Conservation (phyloP, 345 rosid genomes). For the Eucalyptus globulus region DNA sequence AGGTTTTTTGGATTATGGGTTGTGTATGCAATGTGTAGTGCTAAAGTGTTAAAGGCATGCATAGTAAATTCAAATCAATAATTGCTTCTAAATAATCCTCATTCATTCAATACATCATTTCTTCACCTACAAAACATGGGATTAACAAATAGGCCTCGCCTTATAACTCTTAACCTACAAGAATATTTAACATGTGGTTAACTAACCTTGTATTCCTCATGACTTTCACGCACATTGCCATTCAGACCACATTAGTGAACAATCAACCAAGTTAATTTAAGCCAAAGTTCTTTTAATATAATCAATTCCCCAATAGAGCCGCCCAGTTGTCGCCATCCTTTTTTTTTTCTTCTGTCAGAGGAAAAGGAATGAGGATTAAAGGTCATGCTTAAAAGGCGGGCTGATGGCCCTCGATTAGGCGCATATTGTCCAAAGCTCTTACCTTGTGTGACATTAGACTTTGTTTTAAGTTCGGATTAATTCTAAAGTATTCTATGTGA, state of each 20-base stretch:
- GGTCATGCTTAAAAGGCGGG: too few relatives aligned
- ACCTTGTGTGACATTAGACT: too few relatives aligned
- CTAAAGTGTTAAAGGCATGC: neutral
- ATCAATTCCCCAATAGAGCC: too few relatives aligned
- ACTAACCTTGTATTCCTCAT: neutral
- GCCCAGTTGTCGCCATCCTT: accelerated
- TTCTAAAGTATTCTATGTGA: too few relatives aligned
- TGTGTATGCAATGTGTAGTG: neutral
- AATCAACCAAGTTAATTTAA: too few relatives aligned
- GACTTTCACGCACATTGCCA: neutral
- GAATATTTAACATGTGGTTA: neutral
- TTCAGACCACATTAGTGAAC: neutral
- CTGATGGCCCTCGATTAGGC: accelerated
- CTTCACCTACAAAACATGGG: neutral
- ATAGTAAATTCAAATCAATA: neutral
- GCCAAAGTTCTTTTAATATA: too few relatives aligned
- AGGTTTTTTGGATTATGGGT: neutral
- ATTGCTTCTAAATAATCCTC: neutral
- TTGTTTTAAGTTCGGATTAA: too few relatives aligned
- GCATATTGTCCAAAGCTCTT: too few relatives aligned
- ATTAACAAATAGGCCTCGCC: neutral
- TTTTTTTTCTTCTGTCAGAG: accelerated
- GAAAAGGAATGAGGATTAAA: too few relatives aligned
- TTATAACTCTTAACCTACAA: neutral
- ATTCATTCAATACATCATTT: neutral